Evolutionary conservation across 306 rosid species (phyloP).

Genomic region (Quillaja saponaria): DNA sequence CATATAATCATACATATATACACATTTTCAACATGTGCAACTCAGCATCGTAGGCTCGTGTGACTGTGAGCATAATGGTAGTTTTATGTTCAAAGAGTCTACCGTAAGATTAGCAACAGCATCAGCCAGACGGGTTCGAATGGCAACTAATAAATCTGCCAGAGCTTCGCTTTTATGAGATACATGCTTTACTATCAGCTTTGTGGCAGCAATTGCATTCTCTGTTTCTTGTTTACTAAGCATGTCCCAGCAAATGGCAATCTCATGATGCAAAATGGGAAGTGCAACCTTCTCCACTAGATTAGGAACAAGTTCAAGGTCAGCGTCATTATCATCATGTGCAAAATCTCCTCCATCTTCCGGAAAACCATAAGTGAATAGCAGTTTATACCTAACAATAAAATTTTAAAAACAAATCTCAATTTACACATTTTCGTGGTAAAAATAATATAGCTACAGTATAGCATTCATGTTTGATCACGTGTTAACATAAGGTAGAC

Average conservation of each 20-base stretch:
- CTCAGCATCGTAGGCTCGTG: too few species aligned
- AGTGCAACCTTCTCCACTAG: conserved; percentile 94
- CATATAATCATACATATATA: too few species aligned
- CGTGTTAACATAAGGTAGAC: not conserved
- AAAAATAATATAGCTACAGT: not conserved
- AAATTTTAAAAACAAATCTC: conserved; percentile 10
- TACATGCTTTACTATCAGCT: conserved; percentile 78
- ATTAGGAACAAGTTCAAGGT: conserved; percentile 86
- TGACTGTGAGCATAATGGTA: too few species aligned
- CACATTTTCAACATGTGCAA: too few species aligned
- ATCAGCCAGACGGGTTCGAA: conserved; percentile 72
- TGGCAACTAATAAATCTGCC: conserved; percentile 66
- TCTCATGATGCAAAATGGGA: conserved; percentile 81
- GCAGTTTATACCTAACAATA: conserved; percentile 67
- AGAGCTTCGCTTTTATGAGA: conserved; percentile 83
- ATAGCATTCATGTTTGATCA: conserved; percentile 10
- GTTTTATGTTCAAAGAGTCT: conserved; percentile 19
- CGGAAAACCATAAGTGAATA: conserved; percentile 67
- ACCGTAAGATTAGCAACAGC: conserved; percentile 81
- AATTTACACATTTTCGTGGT: conserved; percentile 6
- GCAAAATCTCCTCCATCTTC: conserved; percentile 65
- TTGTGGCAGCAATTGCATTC: conserved; percentile 75
- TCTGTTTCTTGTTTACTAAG: conserved; percentile 74
- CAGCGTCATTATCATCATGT: conserved; percentile 76
- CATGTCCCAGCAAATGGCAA: conserved; percentile 90